phyloP scores from a whole-genome alignment of 2,329 filamentous ascomycete species.

The Erysiphe pulchra region DNA sequence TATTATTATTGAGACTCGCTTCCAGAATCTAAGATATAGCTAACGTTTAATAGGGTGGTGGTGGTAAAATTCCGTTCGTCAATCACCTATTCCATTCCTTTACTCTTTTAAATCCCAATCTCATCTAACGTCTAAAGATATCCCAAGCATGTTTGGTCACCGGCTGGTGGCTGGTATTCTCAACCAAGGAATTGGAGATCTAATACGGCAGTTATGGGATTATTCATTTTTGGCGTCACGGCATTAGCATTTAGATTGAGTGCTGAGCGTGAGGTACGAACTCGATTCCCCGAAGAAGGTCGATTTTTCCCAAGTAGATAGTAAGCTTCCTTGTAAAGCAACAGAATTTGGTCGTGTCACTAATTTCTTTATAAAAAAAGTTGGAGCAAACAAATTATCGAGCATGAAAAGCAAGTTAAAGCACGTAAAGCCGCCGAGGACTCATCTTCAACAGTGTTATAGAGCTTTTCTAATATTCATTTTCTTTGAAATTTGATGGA shows the following conservation, averaged over 20 bases:
- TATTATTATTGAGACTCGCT: too few relatives aligned
- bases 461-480: too few relatives aligned
- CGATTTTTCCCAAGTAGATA: conserved; percentile 67
- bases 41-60: conserved; percentile 40
- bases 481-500: too few relatives aligned
- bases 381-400: conserved; percentile 47
- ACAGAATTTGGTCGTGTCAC: not conserved
- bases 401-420: conserved; percentile 34
- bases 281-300: conserved; percentile 49
- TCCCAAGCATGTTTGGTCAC: conserved; percentile 98
- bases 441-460: not conserved
- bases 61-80: conserved; percentile 47
- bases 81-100: conserved; percentile 2
- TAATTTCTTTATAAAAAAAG: conserved; percentile 17
- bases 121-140: conserved; percentile 30
- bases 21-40: conserved; percentile 5
- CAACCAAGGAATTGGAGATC: conserved; percentile 86
- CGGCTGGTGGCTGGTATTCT: conserved; percentile 88
- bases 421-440: conserved; percentile 12
- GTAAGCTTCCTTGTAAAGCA: conserved; percentile 24
- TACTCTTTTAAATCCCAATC: not conserved
- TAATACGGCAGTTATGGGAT: conserved; percentile 61
- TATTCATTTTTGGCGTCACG: conserved; percentile 39
- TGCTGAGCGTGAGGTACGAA: conserved; percentile 45
- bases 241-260: conserved; percentile 46